Percentiles rank a stretch among this genome's conserved stretches.
These are phyloP conservation scores for Crepidotus variabilis DNA, from an alignment of 768 basidiomycete species.

Conservation along the genomic window DNA sequence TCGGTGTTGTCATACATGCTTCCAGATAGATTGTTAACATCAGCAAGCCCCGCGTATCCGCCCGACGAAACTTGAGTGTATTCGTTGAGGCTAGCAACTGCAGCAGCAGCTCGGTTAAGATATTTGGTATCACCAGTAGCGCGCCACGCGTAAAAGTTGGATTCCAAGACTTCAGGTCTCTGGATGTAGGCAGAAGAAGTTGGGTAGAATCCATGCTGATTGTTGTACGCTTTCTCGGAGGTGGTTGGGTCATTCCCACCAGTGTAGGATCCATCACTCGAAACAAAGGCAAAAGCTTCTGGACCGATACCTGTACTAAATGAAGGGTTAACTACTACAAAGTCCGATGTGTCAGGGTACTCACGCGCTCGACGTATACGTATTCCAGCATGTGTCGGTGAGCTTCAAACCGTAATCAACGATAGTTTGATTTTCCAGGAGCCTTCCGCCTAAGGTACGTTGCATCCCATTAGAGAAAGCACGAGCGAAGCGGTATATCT, in stretches of 20 bases:
- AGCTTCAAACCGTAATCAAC: slow-evolving; percentile 56
- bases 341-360: slow-evolving; percentile 12
- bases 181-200: slow-evolving; percentile 50
- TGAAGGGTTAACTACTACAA: background rate
- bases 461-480: background rate
- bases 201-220: slow-evolving; percentile 67
- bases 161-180: slow-evolving; percentile 77
- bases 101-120: slow-evolving; percentile 58
- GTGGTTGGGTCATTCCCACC: slow-evolving; percentile 35
- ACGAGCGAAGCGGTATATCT: background rate
- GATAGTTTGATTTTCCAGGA: slow-evolving; percentile 70
- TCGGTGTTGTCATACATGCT: slow-evolving; percentile 57
- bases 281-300: slow-evolving; percentile 61
- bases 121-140: slow-evolving; percentile 69
- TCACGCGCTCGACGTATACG: slow-evolving; percentile 68
- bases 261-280: slow-evolving; percentile 59
- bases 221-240: slow-evolving; percentile 42
- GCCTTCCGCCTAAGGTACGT: slow-evolving; percentile 47
- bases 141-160: slow-evolving; percentile 79
- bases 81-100: slow-evolving; percentile 54
- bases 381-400: slow-evolving; percentile 78
- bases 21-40: slow-evolving; percentile 45
- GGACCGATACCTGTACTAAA: slow-evolving; percentile 75
- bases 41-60: slow-evolving; percentile 54
- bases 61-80: slow-evolving; percentile 38